Evolutionary conservation across 2,329 filamentous ascomycete genomes (phyloP), one percentile per base, ranked within the genome.

Genomic region (Metarhizium album): DNA sequence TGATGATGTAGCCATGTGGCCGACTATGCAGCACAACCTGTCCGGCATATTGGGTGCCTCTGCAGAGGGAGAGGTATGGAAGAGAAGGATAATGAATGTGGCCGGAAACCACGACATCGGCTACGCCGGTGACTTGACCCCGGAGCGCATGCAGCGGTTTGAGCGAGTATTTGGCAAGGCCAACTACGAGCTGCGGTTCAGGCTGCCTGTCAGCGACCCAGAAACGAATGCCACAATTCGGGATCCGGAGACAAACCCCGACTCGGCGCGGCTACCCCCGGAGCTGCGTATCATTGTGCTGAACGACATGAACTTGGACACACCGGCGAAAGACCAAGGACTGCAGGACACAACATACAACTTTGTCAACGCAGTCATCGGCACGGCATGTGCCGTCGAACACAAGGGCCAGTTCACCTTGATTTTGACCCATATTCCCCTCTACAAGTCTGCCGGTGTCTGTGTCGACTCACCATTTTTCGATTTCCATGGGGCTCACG

Each of bases 31-130:
- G 38, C 75, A 80, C 59, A 70, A 73, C 1, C 57, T 80, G 5
- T 64, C 75, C 0, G 76, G 76, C 3, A 67, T 74, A 22, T 63
- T 82, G 3, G 72, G 73, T 38, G 69, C 64, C 1, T 65, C 65
- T 5, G 62, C 71, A 7, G 65, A 73, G 46, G 70, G 71, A 6
- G 67, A 72, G 5, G 66, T 68, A 2, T 97, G 93, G 93, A 68
- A 74, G n/a, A 76, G 73, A 40, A 79, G 86, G 50, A 75, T 96
- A 55, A 89, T 98, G 64, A 94, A 95, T 58, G 81, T 97, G 24
- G 90, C 83, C 0, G 93, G 93, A 1, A 98, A 98, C 62, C 93
- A 98, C 64, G 93, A 98, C 66, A 84, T 98, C 61, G 93, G 93
- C 33, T 98, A 98, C 64, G 89, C 90, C 0, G 93, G 93, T 3